Evolutionary conservation across 306 rosid genomes (phyloP), one percentile per base, ranked within the genome.

Genomic region (Gastrolobium bilobum): DNA sequence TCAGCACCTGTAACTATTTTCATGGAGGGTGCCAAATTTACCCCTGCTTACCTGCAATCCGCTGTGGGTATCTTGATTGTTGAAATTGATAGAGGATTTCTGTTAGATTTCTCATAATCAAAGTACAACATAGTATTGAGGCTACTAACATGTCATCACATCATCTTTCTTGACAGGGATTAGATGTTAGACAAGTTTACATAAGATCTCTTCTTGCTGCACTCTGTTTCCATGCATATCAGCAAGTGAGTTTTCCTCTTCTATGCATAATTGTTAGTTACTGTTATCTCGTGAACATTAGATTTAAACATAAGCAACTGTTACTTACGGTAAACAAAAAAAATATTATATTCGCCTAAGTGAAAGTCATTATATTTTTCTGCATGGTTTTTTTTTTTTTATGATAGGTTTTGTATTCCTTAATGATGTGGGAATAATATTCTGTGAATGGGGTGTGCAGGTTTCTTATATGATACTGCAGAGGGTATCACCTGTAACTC

Each of bases 401-500:
- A 4, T 52, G 10, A 10, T 9, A 31, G 58, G 10, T 33, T 56
- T 26, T 14, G 14, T 33, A 52, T 72, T 68, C 51, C 46, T 3
- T 14, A 29, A 56, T 77, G 3, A 50, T 72, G 58, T 59, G 29
- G 5, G 38, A 52, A 71, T 84, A 65, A 56, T 81, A 50, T 57
- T 63, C 9, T 31, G 81, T 58, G 72, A 47, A 50, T 82, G 81
- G 40, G 43, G 7, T 56, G 34, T 85, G 88, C 88, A 96, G 99
- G 99, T 96, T 81, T 83, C 99, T 38, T 93, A 96, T 42, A 93
- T 96, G 99, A 93, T 96, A 85, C 84, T 96, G 87, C 85, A 85
- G 79, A 90, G 96, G 84, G 99, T 96, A 73, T 96, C 99, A 46
- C 99, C 99, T 60, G 98, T 96, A 68, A 91, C 97, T 10, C 99